Evolutionary conservation across 1,139 yeast genomes (phyloP).

Genomic region (Suhomyces anneliseae): DNA sequence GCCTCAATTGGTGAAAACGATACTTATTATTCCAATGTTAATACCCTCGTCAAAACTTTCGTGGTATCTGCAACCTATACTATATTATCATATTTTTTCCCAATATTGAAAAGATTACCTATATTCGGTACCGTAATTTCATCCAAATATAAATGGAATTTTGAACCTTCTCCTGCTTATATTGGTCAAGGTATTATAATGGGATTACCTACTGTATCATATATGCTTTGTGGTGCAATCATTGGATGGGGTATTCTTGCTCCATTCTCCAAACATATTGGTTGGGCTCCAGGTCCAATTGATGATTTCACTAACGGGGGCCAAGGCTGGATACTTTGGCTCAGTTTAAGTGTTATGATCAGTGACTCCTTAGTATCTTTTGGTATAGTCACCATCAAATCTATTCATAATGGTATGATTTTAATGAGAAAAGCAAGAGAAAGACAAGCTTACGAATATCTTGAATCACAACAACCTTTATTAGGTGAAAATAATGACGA

Average conservation of each 20-base stretch:
- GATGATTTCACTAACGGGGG: conserved; percentile 93
- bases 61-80: conserved; percentile 72
- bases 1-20: conserved; percentile 14
- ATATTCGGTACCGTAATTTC: conserved; percentile 73
- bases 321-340: conserved; percentile 98
- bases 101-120: conserved; percentile 67
- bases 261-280: conserved; percentile 65
- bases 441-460: conserved; percentile 2
- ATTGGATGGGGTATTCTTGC: conserved; percentile 91
- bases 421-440: conserved; percentile 7
- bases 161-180: conserved; percentile 96
- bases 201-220: conserved; percentile 90
- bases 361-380: conserved; percentile 87
- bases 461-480: conserved; percentile 3
- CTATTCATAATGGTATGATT: conserved; percentile 24
- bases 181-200: conserved; percentile 96
- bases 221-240: conserved; percentile 87
- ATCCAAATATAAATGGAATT: conserved; percentile 71
- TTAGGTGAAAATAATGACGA: background rate
- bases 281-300: conserved; percentile 89
- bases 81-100: conserved; percentile 66
- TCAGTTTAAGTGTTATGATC: conserved; percentile 89
- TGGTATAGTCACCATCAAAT: conserved; percentile 55
- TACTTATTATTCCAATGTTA: conserved; percentile 43
- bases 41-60: conserved; percentile 60